phyloP scores from a whole-genome alignment of 805 yeast species.

The Clavispora phyllophila region DNA sequence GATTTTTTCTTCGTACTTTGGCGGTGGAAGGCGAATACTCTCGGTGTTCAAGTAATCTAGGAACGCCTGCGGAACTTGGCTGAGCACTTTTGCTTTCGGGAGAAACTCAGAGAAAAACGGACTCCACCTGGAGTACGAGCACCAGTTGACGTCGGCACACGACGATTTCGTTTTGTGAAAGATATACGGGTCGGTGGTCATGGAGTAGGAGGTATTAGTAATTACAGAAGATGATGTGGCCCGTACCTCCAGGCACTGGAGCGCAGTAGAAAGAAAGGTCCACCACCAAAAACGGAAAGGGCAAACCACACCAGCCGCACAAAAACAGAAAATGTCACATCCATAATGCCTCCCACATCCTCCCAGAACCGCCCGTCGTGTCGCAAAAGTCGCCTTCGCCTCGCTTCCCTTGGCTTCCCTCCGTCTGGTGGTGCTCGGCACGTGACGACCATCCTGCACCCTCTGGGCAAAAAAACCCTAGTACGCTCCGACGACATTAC shows the following conservation, averaged over 20 bases:
- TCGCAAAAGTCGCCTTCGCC: too few species aligned
- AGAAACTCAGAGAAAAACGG: constrained; percentile 17
- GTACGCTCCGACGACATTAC: neutral
- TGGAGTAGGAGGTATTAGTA: constrained; percentile 2
- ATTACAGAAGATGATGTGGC: neutral
- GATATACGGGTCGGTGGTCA: constrained; percentile 16
- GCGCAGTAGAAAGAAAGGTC: neutral
- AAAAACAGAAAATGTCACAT: too few species aligned
- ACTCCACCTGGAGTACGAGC: constrained; percentile 35
- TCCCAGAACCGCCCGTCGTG: too few species aligned
- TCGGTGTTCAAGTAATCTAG: constrained; percentile 27
- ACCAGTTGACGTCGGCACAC: constrained; percentile 25
- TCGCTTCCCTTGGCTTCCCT: too few species aligned
- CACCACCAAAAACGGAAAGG: too few species aligned
- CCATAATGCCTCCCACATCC: too few species aligned
- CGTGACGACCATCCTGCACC: neutral
- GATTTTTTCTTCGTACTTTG: constrained; percentile 6
- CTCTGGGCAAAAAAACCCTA: neutral
- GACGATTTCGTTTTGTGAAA: constrained; percentile 25
- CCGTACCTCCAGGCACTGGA: neutral
- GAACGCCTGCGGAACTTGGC: constrained; percentile 31
- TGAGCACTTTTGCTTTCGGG: constrained; percentile 21
- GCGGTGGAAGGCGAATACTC: constrained; percentile 14
- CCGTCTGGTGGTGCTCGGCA: neutral
- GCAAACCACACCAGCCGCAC: too few species aligned